Conservation (phyloP, 2,329 filamentous ascomycete genomes). For the Fusarium sp. region DNA sequence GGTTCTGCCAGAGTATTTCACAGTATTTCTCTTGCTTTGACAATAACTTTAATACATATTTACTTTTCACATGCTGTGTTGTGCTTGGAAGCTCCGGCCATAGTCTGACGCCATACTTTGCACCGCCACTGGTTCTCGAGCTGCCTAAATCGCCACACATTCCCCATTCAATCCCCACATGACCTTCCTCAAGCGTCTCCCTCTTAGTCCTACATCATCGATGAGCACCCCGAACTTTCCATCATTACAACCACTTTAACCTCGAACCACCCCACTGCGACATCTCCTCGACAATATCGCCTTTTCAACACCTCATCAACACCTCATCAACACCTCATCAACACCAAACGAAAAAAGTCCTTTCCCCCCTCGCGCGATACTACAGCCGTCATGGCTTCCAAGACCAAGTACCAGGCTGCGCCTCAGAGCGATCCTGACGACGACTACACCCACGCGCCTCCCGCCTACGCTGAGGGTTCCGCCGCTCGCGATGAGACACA, state of each 20-base stretch:
- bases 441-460: constrained; percentile 83
- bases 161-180: constrained; percentile 37
- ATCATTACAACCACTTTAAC: constrained; percentile 29
- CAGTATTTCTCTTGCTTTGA: too few relatives aligned
- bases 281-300: background rate
- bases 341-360: background rate
- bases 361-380: background rate
- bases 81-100: too few relatives aligned
- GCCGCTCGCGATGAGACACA: constrained; percentile 65
- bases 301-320: background rate
- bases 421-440: constrained; percentile 89
- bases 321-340: background rate
- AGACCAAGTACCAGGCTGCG: constrained; percentile 84
- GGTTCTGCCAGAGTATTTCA: too few relatives aligned
- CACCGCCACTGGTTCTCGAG: constrained; percentile 28
- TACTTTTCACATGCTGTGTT: too few relatives aligned
- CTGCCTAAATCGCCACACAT: constrained; percentile 43
- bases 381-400: constrained; percentile 71
- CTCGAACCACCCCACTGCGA: constrained; percentile 6
- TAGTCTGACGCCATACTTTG: constrained; percentile 39
- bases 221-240: constrained; percentile 34
- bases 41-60: too few relatives aligned
- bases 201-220: constrained; percentile 41
- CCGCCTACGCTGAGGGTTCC: constrained; percentile 76
- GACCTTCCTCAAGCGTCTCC: constrained; percentile 35